Conservation (phyloP, 2,329 filamentous ascomycete species). For the Ophiocordyceps unilateralis region DNA sequence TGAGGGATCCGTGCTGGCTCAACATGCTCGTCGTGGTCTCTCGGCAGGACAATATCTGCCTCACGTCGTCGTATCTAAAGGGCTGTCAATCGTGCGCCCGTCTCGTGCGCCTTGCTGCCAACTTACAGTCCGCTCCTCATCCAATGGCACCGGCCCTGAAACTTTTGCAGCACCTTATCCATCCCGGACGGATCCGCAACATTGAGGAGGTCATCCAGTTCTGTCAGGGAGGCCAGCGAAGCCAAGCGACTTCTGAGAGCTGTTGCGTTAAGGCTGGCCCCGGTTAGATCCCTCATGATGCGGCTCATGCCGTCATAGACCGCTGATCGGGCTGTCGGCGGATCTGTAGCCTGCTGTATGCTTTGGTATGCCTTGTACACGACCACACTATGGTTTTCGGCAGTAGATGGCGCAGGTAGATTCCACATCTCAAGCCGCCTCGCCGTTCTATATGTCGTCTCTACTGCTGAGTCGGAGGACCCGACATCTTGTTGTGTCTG, state of each 20-base stretch:
- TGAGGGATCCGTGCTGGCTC: conserved; percentile 49
- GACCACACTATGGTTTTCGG: conserved; percentile 45
- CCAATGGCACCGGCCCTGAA: conserved; percentile 54
- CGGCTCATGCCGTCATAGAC: conserved; percentile 46
- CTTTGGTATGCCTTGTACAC: conserved; percentile 71
- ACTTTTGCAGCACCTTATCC: conserved; percentile 40
- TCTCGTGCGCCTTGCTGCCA: neutral
- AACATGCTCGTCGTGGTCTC: conserved; percentile 70
- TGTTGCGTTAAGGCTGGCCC: conserved; percentile 29
- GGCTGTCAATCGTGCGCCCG: conserved; percentile 1
- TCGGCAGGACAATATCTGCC: conserved; percentile 64
- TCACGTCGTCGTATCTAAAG: conserved; percentile 55
- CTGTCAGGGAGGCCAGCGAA: conserved; percentile 56
- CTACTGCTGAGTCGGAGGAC: conserved; percentile 39
- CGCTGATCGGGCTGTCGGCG: conserved; percentile 32
- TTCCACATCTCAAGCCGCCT: conserved; percentile 85
- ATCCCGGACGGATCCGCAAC: conserved; percentile 42
- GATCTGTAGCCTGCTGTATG: conserved; percentile 48
- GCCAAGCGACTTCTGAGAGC: conserved; percentile 38
- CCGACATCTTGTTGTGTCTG: conserved; percentile 47
- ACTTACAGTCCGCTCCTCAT: conserved; percentile 65
- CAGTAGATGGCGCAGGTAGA: conserved; percentile 51
- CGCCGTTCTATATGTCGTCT: conserved; percentile 63
- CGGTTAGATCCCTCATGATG: conserved; percentile 40
- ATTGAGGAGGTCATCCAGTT: conserved; percentile 62